A percentile compares a stretch with the other conserved stretches of the same genome.
Evolutionary conservation across 257 asterid species (phyloP).

Genomic region (Solanum chmielewskii): DNA sequence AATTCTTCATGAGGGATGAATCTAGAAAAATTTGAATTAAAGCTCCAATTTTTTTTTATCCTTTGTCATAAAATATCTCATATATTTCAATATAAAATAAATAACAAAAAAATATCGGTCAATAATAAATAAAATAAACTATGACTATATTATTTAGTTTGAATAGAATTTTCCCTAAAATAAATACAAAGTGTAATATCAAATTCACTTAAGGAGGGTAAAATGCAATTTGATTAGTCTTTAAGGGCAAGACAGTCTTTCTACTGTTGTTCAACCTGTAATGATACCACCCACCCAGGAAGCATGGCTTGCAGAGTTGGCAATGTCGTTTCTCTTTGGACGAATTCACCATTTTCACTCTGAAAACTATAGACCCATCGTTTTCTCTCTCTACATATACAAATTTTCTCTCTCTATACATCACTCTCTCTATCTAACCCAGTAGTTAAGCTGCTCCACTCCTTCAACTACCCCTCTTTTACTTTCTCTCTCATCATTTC

Average conservation of each 20-base stretch:
- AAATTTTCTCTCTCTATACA: not conserved
- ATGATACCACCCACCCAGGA: slow-evolving; percentile 3
- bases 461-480: slow-evolving; percentile 24
- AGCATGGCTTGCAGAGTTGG: slow-evolving; percentile 85
- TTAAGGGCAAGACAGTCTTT: not conserved
- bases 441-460: slow-evolving; percentile 36
- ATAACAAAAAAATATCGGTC: too few species aligned
- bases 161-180: too few species aligned
- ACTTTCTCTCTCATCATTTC: slow-evolving; percentile 11
- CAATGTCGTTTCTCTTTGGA: slow-evolving; percentile 22
- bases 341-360: not conserved
- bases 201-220: not conserved
- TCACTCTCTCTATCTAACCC: slow-evolving; percentile 1
- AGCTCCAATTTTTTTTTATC: too few species aligned
- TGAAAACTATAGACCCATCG: not conserved
- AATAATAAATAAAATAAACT: too few species aligned
- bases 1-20: too few species aligned
- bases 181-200: not conserved
- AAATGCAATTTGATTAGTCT: not conserved
- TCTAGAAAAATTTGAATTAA: too few species aligned
- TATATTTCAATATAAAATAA: too few species aligned
- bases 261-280: not conserved
- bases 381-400: slow-evolving; percentile 9
- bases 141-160: too few species aligned
- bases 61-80: too few species aligned